Percentiles rank a stretch among this genome's conserved stretches.
These are phyloP conservation scores for Monascus ruber DNA, from an alignment of 2,329 filamentous ascomycete genomes.

Conservation along the genomic window DNA sequence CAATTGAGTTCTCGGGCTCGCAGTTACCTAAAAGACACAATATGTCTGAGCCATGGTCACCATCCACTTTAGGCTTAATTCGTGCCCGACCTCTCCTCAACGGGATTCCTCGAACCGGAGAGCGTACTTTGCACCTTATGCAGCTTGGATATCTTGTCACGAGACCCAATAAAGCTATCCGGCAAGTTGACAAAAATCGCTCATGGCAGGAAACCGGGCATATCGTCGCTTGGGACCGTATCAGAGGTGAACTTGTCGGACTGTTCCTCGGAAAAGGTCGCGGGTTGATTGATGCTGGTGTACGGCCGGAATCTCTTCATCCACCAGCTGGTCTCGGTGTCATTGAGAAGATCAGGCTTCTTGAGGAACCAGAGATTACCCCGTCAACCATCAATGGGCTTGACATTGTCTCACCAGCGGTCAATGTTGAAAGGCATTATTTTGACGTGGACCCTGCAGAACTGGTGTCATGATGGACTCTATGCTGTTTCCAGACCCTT, in stretches of 20 bases:
- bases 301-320: slow-evolving; percentile 2
- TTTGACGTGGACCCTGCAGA: slow-evolving; percentile 18
- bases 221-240: slow-evolving; percentile 26
- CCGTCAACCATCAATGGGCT: not conserved
- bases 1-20: slow-evolving; percentile 17
- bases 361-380: not conserved
- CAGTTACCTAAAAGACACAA: slow-evolving; percentile 5
- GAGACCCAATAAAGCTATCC: slow-evolving; percentile 3
- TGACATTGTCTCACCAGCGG: not conserved
- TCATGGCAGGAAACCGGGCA: slow-evolving; percentile 24
- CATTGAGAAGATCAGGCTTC: slow-evolving; percentile 4
- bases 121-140: slow-evolving; percentile 20
- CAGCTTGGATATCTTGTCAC: slow-evolving; percentile 26
- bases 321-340: slow-evolving; percentile 3
- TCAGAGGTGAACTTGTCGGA: slow-evolving; percentile 15
- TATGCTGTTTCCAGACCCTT: no score
- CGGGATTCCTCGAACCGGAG: slow-evolving; percentile 9
- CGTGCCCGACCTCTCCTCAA: slow-evolving; percentile 13
- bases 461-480: slow-evolving; percentile 5
- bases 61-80: slow-evolving; percentile 22
- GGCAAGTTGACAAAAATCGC: not conserved
- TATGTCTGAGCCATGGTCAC: slow-evolving; percentile 5
- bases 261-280: slow-evolving; percentile 18
- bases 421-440: slow-evolving; percentile 7
- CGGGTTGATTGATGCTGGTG: slow-evolving; percentile 13